Evolutionary conservation across 1,284 basidiomycete genomes (phyloP), one percentile per base, ranked within the genome.

Genomic region (Schizophyllum amplum): DNA sequence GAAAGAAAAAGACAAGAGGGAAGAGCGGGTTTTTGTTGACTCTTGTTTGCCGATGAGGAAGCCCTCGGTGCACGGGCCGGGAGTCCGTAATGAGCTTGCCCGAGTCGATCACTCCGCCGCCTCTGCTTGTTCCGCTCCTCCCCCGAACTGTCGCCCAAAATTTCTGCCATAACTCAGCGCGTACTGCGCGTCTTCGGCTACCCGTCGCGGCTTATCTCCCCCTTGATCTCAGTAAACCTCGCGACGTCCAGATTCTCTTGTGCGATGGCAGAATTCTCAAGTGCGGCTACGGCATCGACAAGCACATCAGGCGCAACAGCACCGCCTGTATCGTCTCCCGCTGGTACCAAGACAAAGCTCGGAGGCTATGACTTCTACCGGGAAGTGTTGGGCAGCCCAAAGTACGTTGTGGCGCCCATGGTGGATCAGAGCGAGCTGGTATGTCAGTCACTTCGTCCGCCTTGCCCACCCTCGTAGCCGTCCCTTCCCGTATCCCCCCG

Each of bases 361-460:
- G 73, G 73, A 5, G 91, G 92, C 2, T 93, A 90, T 68, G 86
- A 92, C 22, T 87, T 98, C 62, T 98, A 94, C 69, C 72, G 72
- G 24, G 72, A 83, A 66, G 75, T 88, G 48, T 68, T 98, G 46
- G 88, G 91, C 5, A 88, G 86, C 63, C 92, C 95, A 7, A 92
- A 90, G 69, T 86, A 83, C 67, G 81, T 98, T 49, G 92, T 98
- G 11, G 96, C 94, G 11, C 95, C 96, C 7, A 98, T 98, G 96
- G 96, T 98, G 0, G 95, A 98, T 71, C 93, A 96, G 73, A 94
- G 90, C 66, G 95, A 98, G 71, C 80, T 98, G 68, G 92, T 94
- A 62, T 66, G 87, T 79, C 7, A 24, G 9, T 22, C 4, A 15
- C 13, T 2, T 24, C 23, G 5, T 21, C 17, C 51, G 22, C 5